phyloP scores from a whole-genome alignment of 1,139 yeast genomes.

The Taphrina flavorubra region DNA sequence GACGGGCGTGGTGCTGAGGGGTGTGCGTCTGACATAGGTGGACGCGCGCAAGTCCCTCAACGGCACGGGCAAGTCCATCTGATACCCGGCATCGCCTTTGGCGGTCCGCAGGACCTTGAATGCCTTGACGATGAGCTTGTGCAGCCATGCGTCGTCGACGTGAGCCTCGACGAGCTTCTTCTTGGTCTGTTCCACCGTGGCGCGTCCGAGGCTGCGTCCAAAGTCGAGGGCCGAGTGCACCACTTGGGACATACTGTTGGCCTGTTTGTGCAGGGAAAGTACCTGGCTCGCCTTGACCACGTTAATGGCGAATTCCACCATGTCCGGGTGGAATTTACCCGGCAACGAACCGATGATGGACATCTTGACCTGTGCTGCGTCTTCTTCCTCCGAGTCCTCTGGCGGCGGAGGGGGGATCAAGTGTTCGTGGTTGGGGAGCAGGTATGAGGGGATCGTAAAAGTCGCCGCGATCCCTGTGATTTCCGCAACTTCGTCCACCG shows the following conservation, averaged over 20 bases:
- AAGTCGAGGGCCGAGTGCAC: constrained; percentile 27
- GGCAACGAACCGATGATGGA: constrained; percentile 28
- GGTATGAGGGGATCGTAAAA: constrained; percentile 27
- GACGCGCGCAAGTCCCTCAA: constrained; percentile 22
- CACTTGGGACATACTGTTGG: constrained; percentile 30
- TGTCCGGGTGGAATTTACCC: constrained; percentile 22
- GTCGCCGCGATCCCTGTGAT: constrained; percentile 25
- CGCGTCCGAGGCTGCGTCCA: constrained; percentile 7
- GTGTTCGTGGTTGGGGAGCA: constrained; percentile 35
- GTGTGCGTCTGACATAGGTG: constrained; percentile 7
- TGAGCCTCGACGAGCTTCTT: constrained; percentile 32
- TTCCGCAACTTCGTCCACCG: constrained; percentile 17
- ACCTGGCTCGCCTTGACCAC: constrained; percentile 34
- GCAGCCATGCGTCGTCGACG: constrained; percentile 38
- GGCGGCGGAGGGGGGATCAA: constrained; percentile 24
- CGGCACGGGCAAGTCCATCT: constrained; percentile 28
- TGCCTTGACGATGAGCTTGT: constrained; percentile 30
- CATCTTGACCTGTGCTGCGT: constrained; percentile 30
- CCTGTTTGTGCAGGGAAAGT: constrained; percentile 32
- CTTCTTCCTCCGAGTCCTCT: not conserved
- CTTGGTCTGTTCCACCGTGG: constrained; percentile 34
- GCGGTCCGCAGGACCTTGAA: constrained; percentile 22
- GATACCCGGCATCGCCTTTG: constrained; percentile 35
- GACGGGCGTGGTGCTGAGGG: constrained; percentile 1
- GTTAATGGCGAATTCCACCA: constrained; percentile 29